Evolutionary conservation across 164 flowering plant genomes (phyloP), one percentile per base, ranked within the genome.

Genomic region (Vitis rupestris): DNA sequence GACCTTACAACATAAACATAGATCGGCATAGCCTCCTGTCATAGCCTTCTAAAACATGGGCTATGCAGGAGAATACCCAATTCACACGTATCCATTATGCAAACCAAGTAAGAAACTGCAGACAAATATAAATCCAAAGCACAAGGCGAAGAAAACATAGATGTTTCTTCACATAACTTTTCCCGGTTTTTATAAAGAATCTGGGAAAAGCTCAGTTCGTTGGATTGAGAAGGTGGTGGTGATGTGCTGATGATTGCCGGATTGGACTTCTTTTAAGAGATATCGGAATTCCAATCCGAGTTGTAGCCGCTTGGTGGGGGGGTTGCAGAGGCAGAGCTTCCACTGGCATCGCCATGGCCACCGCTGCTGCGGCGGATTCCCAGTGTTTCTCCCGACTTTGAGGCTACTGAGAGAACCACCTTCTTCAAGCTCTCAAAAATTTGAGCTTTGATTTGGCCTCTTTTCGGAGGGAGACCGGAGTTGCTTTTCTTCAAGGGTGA

Each of bases 371-470:
- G 44, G 44, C 44, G 44, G 44, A 37, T 47, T 10, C 23, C 27
- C 47, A 61, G 44, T 13, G 58, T 44, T 52, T 59, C 59, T 13
- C 64, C 70, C 1, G 71, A 66, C 27, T 59, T 72, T 8, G 75
- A 67, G 59, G 65, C 65, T 56, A 58, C 63, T 14, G 73, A 52
- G 8, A 51, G 15, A 15, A 71, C 49, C 1, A 73, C 10, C 17
- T 57, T 76, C 69, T 15, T 23, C 12, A 83, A 12, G 71, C 57
- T 64, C 57, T 62, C 71, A 66, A 78, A 69, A 16, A 80, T 83
- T 48, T 59, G 74, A 64, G 66, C 76, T 60, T 78, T 80, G 69
- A 82, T 71, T 30, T 74, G 63, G 44, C 86, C 86, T 17, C 86
- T 58, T 50, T 30, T 67, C 0, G 83, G 83, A 9, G 72, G 79